A percentile compares a stretch with the other conserved stretches of the same genome.
Evolutionary conservation across 75 land plant species (phyloP).

Genomic region (Pseudotsuga menziesii): DNA sequence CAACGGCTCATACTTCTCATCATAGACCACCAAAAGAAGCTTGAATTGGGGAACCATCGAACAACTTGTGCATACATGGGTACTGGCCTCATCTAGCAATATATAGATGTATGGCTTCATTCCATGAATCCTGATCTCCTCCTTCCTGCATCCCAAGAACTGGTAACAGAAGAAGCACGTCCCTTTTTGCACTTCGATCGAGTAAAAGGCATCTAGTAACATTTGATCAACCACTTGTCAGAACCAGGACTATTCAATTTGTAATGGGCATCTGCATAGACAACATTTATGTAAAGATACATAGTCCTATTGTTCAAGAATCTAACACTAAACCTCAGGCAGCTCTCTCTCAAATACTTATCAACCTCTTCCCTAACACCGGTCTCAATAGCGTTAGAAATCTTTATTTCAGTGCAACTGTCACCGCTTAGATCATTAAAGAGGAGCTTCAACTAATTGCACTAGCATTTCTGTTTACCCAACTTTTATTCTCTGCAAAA

Average conservation of each 20-base stretch:
- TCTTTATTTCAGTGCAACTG: background rate
- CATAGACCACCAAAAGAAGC: conserved; percentile 28
- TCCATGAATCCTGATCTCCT: no score
- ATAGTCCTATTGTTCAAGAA: conserved; percentile 29
- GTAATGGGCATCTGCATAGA: conserved; percentile 21
- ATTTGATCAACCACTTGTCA: conserved; percentile 13
- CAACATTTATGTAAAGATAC: conserved; percentile 27
- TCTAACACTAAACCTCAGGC: conserved; percentile 29
- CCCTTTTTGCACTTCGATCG: conserved; percentile 32
- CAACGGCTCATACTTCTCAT: conserved; percentile 25
- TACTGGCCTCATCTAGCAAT: conserved; percentile 48
- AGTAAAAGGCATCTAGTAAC: conserved; percentile 38
- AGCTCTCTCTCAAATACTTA: conserved; percentile 33
- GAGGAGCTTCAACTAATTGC: conserved; percentile 38
- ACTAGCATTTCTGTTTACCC: conserved; percentile 47
- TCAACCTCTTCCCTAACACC: conserved; percentile 31
- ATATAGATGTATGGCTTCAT: conserved; percentile 9
- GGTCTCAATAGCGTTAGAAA: conserved; percentile 39
- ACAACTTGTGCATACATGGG: conserved; percentile 28
- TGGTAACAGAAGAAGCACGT: no score
- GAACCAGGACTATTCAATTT: conserved; percentile 6
- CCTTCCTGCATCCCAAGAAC: no score
- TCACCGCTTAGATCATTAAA: background rate
- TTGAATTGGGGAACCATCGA: conserved; percentile 24
- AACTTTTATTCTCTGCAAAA: conserved; percentile 44